Evolutionary conservation across 2,329 filamentous ascomycete species (phyloP), one percentile per base, ranked within the genome.

Genomic region (Camptophora hylomeconis): DNA sequence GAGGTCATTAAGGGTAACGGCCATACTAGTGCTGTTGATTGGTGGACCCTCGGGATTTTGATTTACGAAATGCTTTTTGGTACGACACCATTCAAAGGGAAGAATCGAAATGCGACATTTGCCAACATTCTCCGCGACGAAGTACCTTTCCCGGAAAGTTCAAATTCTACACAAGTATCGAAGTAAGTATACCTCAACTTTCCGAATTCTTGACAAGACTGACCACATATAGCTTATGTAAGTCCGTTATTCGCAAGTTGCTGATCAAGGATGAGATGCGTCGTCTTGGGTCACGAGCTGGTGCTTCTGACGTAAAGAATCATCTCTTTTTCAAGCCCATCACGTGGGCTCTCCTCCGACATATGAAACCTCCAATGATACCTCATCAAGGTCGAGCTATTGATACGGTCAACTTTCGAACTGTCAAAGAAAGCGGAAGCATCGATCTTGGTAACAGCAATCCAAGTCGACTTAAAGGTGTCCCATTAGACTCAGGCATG

Each of bases 61-160:
- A 84, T 98, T 32, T 98, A 95, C 54, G 89, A 98, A 57, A 98
- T 98, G 89, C 67, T 98, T 19, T 98, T 87, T 59, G 89, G 89
- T 31, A 98, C 87, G 1, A 98, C 89, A 1, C 89, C 89, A 2
- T 98, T 98, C 69, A 98, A 98, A 64, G 89, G 89, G 45, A 95
- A 98, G 71, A 98, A 94, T 57, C 74, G 89, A 20, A 98, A 95
- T 47, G 84, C 86, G 9, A 98, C 89, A 0, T 98, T 98, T 60
- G 87, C 86, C 37, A 98, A 95, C 52, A 98, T 98, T 43, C 57
- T 98, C 39, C 69, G 86, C 30, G 89, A 98, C 53, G 89, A 98
- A 42, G 89, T 94, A 37, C 81, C 82, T 5, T 98, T 98, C 58
- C 86, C 89, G 0, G 89, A 98, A 47, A 80, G 89, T 44, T 71